phyloP scores from a whole-genome alignment of 768 basidiomycete genomes.

The Leucogyrophana mollusca region DNA sequence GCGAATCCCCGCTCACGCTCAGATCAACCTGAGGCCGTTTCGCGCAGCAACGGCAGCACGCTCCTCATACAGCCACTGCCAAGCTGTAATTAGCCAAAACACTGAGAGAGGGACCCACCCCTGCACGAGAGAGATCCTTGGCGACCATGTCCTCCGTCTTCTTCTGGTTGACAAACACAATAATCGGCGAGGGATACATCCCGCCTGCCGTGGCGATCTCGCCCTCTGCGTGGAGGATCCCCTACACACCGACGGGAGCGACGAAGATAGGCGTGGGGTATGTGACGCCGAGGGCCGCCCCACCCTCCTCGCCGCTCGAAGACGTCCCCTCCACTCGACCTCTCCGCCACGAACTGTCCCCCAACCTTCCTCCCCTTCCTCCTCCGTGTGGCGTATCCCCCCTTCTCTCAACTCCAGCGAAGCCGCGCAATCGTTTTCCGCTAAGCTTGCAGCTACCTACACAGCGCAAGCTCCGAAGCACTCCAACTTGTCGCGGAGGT shows the following conservation, averaged over 20 bases:
- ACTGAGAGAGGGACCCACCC: slow-evolving; percentile 62
- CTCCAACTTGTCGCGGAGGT: slow-evolving; percentile 26
- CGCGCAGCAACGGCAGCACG: too few relatives aligned
- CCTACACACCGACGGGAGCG: slow-evolving; percentile 78
- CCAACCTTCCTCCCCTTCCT: slow-evolving; percentile 53
- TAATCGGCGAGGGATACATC: slow-evolving; percentile 87
- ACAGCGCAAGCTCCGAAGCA: slow-evolving; percentile 22
- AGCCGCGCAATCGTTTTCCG: slow-evolving; percentile 10
- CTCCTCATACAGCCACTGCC: too few relatives aligned
- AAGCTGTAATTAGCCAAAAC: too few relatives aligned
- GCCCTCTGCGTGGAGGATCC: slow-evolving; percentile 86
- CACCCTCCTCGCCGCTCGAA: slow-evolving; percentile 66
- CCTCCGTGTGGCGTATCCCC: slow-evolving; percentile 23
- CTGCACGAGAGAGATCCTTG: slow-evolving; percentile 87
- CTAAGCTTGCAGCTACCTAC: slow-evolving; percentile 12
- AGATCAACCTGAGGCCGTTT: too few relatives aligned
- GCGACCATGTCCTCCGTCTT: slow-evolving; percentile 99
- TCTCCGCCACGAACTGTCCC: slow-evolving; percentile 52
- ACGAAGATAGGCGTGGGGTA: slow-evolving; percentile 62
- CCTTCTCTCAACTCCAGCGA: slow-evolving; percentile 18
- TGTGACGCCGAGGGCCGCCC: slow-evolving; percentile 70
- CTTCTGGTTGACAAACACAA: slow-evolving; percentile 99
- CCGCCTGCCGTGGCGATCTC: slow-evolving; percentile 73
- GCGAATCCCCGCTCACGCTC: too few relatives aligned
- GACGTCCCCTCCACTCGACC: slow-evolving; percentile 69